phyloP scores from a whole-genome alignment of 2,329 filamentous ascomycete species.

The Teratosphaeria destructans region DNA sequence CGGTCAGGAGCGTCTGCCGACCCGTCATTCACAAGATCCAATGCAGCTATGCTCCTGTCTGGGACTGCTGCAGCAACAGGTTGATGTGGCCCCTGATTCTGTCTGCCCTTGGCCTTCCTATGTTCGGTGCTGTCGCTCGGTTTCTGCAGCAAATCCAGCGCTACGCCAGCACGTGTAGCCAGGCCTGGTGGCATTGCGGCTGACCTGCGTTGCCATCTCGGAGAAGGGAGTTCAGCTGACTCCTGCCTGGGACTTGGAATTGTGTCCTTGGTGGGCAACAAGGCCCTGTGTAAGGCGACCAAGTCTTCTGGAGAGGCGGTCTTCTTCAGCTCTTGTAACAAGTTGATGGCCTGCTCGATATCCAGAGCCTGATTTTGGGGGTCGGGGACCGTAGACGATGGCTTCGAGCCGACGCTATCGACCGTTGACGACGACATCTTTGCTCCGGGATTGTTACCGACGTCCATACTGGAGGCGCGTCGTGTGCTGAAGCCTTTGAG shows the following conservation, averaged over 20 bases:
- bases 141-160: slow-evolving; percentile 24
- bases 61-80: neutral
- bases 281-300: slow-evolving; percentile 30
- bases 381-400: slow-evolving; percentile 21
- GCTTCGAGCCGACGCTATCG: slow-evolving; percentile 7
- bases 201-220: slow-evolving; percentile 1
- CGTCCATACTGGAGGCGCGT: slow-evolving; percentile 3
- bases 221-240: neutral
- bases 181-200: slow-evolving; percentile 13
- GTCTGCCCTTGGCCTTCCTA: neutral
- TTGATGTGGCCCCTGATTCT: neutral
- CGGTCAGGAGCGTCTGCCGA: slow-evolving; percentile 7
- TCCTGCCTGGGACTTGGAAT: slow-evolving; percentile 9
- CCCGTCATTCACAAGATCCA: slow-evolving; percentile 12
- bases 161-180: slow-evolving; percentile 13
- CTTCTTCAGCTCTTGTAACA: slow-evolving; percentile 39
- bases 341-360: slow-evolving; percentile 33
- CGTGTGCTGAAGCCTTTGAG: slow-evolving; percentile 6
- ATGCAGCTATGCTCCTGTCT: slow-evolving; percentile 9
- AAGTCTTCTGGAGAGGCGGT: slow-evolving; percentile 39
- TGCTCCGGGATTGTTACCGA: slow-evolving; percentile 3
- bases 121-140: slow-evolving; percentile 2
- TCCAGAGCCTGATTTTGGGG: slow-evolving; percentile 26
- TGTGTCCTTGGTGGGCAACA: slow-evolving; percentile 23
- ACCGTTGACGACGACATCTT: slow-evolving; percentile 10